Base-by-base conservation (phyloP, 2,329 filamentous ascomycete genomes). In the Ascochyta koolunga region DNA sequence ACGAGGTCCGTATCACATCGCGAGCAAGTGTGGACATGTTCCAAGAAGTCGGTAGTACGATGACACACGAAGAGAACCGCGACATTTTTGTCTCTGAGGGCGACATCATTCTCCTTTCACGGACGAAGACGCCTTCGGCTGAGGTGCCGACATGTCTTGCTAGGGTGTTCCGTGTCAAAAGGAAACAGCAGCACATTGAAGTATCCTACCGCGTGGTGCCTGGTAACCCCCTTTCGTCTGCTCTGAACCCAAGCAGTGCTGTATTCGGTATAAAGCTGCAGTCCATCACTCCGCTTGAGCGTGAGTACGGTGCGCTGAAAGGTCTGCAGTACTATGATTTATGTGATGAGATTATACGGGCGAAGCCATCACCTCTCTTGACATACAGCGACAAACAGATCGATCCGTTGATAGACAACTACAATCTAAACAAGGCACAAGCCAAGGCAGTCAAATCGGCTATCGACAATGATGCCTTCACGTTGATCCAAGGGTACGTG, bases 401-500 rank as follows among this genome's bases (percentile, higher is more conserved):
- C 6, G 79, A 84, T 6, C 82, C 84, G 7, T 82, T 91, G 31
- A 87, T 89, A 74, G 79, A 83, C 21, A 93, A 89, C 53, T 98
- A 96, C 77, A 83, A 85, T 19, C 84, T 99, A 51, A 99, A 99
- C 71, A 81, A 82, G 36, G 95, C 92, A 5, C 95, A 99, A 71
- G 91, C 93, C 3, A 90, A 90, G 73, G 95, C 95, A 7, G 91
- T 99, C 57, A 85, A 95, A 60, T 96, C 93, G 47, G 93, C 93
- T 11, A 85, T 93, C 52, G 93, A 96, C 67, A 99, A 99, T 64
- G 95, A 98, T 75, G 96, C 91, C 0, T 99, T 99, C 70, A 98
- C 95, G 3, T 80, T 99, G 56, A 92, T 99, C 64, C 95, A 99
- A 77, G 95, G 89, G 85, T 88, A 80, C 43, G 60, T 68, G 43